phyloP scores from a whole-genome alignment of 805 yeast species.

The Zygosaccharomyces siamensis region DNA sequence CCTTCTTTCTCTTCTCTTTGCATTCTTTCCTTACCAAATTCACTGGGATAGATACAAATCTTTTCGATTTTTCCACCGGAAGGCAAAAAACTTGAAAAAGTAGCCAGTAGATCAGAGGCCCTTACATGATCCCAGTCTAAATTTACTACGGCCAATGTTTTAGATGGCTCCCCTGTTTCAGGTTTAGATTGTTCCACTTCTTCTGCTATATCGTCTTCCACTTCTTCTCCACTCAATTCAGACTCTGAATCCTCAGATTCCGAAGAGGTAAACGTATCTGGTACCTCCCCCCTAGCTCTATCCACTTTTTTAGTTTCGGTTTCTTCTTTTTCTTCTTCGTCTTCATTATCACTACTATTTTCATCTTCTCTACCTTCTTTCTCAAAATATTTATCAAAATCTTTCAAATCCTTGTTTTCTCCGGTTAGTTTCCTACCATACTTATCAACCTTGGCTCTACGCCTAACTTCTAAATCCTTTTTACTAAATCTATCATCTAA shows the following conservation, averaged over 20 bases:
- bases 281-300: slow-evolving; percentile 68
- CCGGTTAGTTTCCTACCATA: slow-evolving; percentile 71
- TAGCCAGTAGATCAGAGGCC: slow-evolving; percentile 82
- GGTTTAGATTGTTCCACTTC: slow-evolving; percentile 57
- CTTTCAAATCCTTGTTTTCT: slow-evolving; percentile 39
- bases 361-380: slow-evolving; percentile 33
- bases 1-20: slow-evolving; percentile 86
- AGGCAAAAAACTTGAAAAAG: slow-evolving; percentile 82
- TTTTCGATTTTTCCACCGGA: slow-evolving; percentile 60
- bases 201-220: slow-evolving; percentile 49
- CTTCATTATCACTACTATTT: slow-evolving; percentile 16
- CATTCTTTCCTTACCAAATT: slow-evolving; percentile 90
- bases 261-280: slow-evolving; percentile 44
- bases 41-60: slow-evolving; percentile 79
- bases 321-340: slow-evolving; percentile 16
- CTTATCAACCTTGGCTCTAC: slow-evolving; percentile 65
- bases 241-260: slow-evolving; percentile 38
- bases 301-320: slow-evolving; percentile 34
- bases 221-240: slow-evolving; percentile 41
- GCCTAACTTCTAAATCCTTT: slow-evolving; percentile 53
- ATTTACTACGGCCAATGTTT: slow-evolving; percentile 83
- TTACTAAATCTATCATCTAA: slow-evolving; percentile 83
- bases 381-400: slow-evolving; percentile 63
- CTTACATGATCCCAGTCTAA: slow-evolving; percentile 96
- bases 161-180: slow-evolving; percentile 84